A percentile compares a stretch with the other conserved stretches of the same genome.
Conservation (phyloP, 768 basidiomycete genomes). For the Tremella mesenterica region DNA sequence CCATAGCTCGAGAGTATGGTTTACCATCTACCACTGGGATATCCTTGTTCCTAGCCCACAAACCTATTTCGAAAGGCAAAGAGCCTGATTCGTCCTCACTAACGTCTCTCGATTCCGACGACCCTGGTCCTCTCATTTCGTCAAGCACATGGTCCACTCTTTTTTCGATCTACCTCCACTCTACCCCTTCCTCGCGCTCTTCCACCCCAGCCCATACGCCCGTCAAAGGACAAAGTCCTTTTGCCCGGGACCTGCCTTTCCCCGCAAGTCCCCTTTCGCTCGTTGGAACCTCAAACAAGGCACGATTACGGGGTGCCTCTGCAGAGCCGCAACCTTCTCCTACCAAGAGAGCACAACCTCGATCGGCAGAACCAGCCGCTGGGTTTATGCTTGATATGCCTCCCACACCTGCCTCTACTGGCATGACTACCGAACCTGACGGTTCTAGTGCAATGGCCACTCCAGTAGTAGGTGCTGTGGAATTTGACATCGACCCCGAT, state of each 20-base stretch:
- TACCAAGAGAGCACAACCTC: not conserved
- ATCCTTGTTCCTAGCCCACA: slow-evolving; percentile 65
- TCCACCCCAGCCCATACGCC: slow-evolving; percentile 28
- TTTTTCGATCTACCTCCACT: slow-evolving; percentile 3
- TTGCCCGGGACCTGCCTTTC: slow-evolving; percentile 8
- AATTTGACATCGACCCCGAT: slow-evolving; percentile 73
- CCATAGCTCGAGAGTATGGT: slow-evolving; percentile 88
- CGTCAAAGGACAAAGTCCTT: slow-evolving; percentile 8
- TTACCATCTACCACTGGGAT: slow-evolving; percentile 78
- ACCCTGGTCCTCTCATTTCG: slow-evolving; percentile 27
- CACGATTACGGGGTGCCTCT: not conserved
- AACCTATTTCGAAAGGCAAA: slow-evolving; percentile 34
- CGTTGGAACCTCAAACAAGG: slow-evolving; percentile 5
- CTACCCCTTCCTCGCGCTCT: slow-evolving; percentile 6
- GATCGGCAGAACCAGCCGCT: not conserved
- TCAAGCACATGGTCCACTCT: slow-evolving; percentile 27
- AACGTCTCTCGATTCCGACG: slow-evolving; percentile 50
- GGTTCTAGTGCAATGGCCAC: slow-evolving; percentile 5
- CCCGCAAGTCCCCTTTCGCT: slow-evolving; percentile 26
- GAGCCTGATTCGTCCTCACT: slow-evolving; percentile 67
- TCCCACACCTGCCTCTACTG: slow-evolving; percentile 1
- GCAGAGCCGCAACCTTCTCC: not conserved
- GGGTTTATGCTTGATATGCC: slow-evolving; percentile 4
- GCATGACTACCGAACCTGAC: not conserved
- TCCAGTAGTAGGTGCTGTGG: slow-evolving; percentile 68